These are phyloP conservation scores for Erodium trifolium DNA, from an alignment of 441 rosid genomes.

Conservation along the genomic window DNA sequence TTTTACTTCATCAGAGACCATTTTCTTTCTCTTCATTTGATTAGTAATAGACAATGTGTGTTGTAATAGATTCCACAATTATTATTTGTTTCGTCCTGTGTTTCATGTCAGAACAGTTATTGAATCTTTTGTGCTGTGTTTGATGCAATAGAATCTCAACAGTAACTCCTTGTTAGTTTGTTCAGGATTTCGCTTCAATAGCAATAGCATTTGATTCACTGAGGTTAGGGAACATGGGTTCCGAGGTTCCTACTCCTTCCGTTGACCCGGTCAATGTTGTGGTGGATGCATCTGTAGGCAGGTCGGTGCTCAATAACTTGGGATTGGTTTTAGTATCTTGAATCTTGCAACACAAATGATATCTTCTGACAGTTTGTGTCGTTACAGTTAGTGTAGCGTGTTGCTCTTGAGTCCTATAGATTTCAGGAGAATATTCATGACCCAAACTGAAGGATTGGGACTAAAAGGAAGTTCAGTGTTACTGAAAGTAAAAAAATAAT, in stretches of 20 bases:
- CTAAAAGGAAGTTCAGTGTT: no score
- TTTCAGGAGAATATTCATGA: background rate
- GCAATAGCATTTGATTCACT: background rate
- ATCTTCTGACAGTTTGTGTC: no score
- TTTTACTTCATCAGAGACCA: no score
- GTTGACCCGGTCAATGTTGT: constrained; percentile 34
- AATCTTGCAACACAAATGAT: background rate
- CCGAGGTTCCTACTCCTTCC: constrained; percentile 34
- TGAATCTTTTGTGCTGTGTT: background rate
- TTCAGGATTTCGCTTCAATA: constrained; percentile 11
- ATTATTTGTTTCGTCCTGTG: no score
- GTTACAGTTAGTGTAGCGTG: no score
- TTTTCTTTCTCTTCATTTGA: background rate
- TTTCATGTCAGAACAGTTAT: no score
- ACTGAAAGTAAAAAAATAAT: background rate
- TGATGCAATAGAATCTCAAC: background rate
- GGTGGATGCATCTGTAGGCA: constrained; percentile 23
- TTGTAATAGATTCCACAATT: background rate
- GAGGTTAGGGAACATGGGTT: constrained; percentile 34
- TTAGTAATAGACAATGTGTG: background rate
- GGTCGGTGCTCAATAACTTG: constrained; percentile 27
- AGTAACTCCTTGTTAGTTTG: constrained; percentile 1
- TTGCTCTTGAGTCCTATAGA: background rate
- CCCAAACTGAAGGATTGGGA: background rate
- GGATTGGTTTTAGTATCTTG: background rate